Conservation (phyloP, 129 eudicot species). For the Ambrosia trifida region DNA sequence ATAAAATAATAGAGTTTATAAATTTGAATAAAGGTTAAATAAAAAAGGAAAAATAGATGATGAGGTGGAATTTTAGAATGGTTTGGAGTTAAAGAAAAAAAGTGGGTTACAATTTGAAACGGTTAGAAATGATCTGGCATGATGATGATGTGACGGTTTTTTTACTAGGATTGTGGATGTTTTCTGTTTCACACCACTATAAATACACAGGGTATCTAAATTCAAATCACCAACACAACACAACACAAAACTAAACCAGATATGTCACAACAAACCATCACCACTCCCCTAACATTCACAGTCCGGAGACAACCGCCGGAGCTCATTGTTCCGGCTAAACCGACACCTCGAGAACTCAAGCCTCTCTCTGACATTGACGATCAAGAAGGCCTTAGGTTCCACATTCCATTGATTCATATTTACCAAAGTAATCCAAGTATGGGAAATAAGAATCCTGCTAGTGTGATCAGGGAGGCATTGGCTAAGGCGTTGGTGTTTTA, state of each 20-base stretch:
- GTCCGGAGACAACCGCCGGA: background rate
- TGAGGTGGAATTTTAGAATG: no score
- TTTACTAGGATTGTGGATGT: no score
- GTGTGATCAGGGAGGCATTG: constrained; percentile 1
- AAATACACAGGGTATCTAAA: background rate
- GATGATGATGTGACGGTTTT: no score
- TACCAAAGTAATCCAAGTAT: background rate
- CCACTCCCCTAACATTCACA: background rate
- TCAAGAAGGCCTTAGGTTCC: constrained; percentile 1
- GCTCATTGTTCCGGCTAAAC: constrained; percentile 1
- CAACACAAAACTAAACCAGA: background rate
- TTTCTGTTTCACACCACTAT: no score
- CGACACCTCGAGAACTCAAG: background rate
- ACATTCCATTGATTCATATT: background rate
- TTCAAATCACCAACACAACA: background rate
- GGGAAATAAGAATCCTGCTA: background rate
- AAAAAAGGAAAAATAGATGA: no score
- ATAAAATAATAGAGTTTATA: no score
- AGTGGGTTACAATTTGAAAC: no score
- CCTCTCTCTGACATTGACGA: constrained; percentile 3
- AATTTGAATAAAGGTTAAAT: no score
- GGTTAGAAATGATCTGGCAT: no score
- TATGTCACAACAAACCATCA: background rate
- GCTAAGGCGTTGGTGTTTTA: constrained; percentile 1
- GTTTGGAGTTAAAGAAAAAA: no score